Evolutionary conservation across 345 rosid species (phyloP), one percentile per base, ranked within the genome.

Genomic region (Theobroma cacao): DNA sequence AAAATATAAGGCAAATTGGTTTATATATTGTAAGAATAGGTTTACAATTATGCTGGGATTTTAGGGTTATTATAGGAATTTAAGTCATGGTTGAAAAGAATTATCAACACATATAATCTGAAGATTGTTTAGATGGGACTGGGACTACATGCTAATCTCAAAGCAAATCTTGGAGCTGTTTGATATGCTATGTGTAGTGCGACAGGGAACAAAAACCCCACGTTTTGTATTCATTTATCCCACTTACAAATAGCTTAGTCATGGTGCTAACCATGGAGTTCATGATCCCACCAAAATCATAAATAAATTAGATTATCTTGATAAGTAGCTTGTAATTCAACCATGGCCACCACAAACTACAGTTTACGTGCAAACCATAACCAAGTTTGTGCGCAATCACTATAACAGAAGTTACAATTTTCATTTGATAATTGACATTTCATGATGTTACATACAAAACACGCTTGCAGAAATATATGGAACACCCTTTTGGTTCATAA

Each of bases 371-470:
- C 64, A 59, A 60, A 28, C 30, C 34, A 60, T 10, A 41, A 22
- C 34, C 53, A 67, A 41, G 47, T 24, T 36, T 18, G 26, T n/a
- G 24, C 30, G 38, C 34, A 14, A 68, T 24, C 24, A 68, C n/a
- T 12, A 0, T 12, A 3, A 5, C 20, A 67, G 12, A 58, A 48
- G 31, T 48, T 24, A 24, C 73, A 24, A 45, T 28, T 50, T 50
- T 11, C 60, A n/a, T 64, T n/a, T 64, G 69, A 64, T 36, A 64
- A 64, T 64, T 64, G 69, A 64, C 26, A 36, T 64, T 34, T 60
- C 36, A 68, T 68, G 58, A 69, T 69, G 58, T 28, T 72, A 72
- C 61, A 72, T 50, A 20, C 75, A 72, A 12, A 71, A 72, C 75
- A 72, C 45, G 18, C 34, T 71, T 72, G 62, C 41, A 41, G 62